Conservation (phyloP, 2,329 filamentous ascomycete species). For the Blastomyces gilchristii region DNA sequence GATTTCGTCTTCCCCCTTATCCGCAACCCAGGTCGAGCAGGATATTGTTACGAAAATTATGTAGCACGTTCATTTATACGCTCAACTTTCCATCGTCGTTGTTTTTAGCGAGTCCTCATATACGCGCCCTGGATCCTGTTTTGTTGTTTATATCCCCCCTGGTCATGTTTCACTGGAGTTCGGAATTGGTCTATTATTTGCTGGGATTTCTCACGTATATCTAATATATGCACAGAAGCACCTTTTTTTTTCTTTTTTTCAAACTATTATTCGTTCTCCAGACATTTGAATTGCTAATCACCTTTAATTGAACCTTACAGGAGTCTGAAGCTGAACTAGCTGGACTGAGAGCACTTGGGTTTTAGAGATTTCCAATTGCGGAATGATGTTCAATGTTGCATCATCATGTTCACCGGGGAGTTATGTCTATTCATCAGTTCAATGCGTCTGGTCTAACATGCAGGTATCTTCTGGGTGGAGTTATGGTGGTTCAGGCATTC, state of each 20-base stretch:
- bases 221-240: neutral
- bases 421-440: no score
- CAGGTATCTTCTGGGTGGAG: neutral
- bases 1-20: constrained; percentile 7
- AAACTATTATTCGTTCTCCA: neutral
- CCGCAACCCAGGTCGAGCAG: constrained; percentile 63
- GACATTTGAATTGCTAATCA: constrained; percentile 7
- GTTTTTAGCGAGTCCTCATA: neutral
- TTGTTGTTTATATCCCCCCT: neutral
- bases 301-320: constrained; percentile 1
- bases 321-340: constrained; percentile 4
- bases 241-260: neutral
- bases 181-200: neutral
- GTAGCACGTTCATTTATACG: constrained; percentile 38
- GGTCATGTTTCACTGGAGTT: neutral
- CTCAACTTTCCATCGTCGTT: neutral
- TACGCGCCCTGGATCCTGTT: neutral
- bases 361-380: constrained; percentile 1
- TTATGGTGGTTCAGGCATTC: neutral
- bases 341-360: constrained; percentile 1
- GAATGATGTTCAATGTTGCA: neutral
- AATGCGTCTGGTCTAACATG: no score
- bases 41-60: constrained; percentile 78
- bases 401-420: no score
- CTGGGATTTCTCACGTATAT: neutral